Base-by-base conservation (phyloP, 345 rosid genomes). In the Eucalyptus albens region DNA sequence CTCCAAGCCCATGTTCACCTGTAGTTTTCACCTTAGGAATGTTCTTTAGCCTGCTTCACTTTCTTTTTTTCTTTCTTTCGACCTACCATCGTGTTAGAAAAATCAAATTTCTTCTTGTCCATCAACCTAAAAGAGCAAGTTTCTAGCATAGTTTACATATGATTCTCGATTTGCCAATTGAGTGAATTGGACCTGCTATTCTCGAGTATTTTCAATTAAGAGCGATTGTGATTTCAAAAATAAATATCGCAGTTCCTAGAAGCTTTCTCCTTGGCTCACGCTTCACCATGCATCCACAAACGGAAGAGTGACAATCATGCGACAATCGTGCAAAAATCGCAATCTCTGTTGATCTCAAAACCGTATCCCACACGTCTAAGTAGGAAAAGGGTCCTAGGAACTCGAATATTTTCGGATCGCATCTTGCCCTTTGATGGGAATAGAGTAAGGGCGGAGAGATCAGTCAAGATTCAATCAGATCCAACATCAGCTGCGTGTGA, bases 131-230 rank as follows among this genome's bases (percentile, higher is more conserved):
- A 69, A 56, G 44, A 72, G 82, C 82, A 72, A 72, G 45, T 72
- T 37, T 37, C 26, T 72, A 19, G 3, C 2, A 19, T 37, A 37
- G 1, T 37, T 72, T 10, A 13, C 8, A 72, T 72, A 1, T 11
- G 5, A 72, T 72, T 19, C 42, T 19, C 3, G 3, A 4, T 37
- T 37, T 37, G 27, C 27, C 45, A 72, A 33, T 19, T 3, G 27
- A 72, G 27, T 3, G 15, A 4, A 19, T 37, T 11, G 11, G 6
- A 19, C 3, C 0, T 19, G 3, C 1, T 72, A 37, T 33, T 72
- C 15, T 37, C 15, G 3, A 72, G 27, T 3, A 1, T 37, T 1
- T 37, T 72, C 0, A 11, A 9, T 37, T 3, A 9, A 24, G 3
- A 77, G 15, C 9, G 13, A 69, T 33, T 3, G 7, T 5, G 44